These are phyloP conservation scores for Yamadazyma endophytica DNA, from an alignment of 805 yeast genomes.

Conservation along the genomic window DNA sequence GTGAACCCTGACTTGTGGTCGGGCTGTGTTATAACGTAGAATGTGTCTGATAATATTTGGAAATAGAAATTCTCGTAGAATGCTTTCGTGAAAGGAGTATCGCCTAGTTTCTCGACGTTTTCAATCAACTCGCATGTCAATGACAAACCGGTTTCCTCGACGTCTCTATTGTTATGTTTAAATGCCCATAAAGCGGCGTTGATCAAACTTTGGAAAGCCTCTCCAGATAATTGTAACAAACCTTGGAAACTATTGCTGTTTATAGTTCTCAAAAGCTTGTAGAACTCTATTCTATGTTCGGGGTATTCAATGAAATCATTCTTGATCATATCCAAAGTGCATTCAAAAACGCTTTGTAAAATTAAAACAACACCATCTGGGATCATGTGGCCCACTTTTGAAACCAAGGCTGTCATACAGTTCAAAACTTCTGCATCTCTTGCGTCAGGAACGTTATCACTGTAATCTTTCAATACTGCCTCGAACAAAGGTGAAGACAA, in stretches of 20 bases:
- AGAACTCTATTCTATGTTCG: slow-evolving; percentile 95
- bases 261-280: slow-evolving; percentile 82
- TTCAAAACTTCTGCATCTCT: slow-evolving; percentile 96
- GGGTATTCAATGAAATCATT: slow-evolving; percentile 96
- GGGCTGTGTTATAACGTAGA: slow-evolving; percentile 89
- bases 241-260: slow-evolving; percentile 83
- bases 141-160: slow-evolving; percentile 85
- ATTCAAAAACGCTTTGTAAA: slow-evolving; percentile 86
- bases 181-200: slow-evolving; percentile 98
- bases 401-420: slow-evolving; percentile 88
- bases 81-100: slow-evolving; percentile 69
- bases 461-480: slow-evolving; percentile 87
- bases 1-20: slow-evolving; percentile 97
- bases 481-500: slow-evolving; percentile 77
- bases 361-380: slow-evolving; percentile 87
- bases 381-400: slow-evolving; percentile 80
- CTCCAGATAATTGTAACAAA: slow-evolving; percentile 81
- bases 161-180: slow-evolving; percentile 95
- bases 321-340: slow-evolving; percentile 92
- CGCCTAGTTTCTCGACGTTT: slow-evolving; percentile 77
- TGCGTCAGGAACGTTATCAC: slow-evolving; percentile 86
- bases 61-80: slow-evolving; percentile 87
- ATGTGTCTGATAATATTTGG: slow-evolving; percentile 86
- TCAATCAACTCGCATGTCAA: slow-evolving; percentile 78
- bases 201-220: slow-evolving; percentile 84